Conservation (phyloP, 257 asterid species). For the Nicotiana tomentosiformis region DNA sequence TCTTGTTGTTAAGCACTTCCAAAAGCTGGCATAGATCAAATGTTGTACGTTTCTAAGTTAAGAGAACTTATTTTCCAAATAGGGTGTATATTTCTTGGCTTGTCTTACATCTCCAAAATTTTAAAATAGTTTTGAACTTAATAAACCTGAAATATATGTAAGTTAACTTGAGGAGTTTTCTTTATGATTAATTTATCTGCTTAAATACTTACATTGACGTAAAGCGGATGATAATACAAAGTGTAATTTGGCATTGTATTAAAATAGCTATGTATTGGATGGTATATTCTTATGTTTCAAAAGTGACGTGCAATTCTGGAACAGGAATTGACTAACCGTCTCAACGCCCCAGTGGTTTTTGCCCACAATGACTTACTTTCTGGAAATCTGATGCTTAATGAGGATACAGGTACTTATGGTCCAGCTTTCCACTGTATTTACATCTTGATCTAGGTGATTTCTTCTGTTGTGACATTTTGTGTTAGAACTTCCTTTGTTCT, state of each 20-base stretch:
- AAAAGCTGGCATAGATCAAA: neutral
- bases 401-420: conserved; percentile 60
- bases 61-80: neutral
- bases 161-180: neutral
- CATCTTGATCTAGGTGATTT: neutral
- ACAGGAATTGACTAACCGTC: conserved; percentile 76
- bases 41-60: neutral
- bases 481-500: neutral
- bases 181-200: neutral
- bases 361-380: conserved; percentile 88
- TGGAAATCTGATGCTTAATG: conserved; percentile 91
- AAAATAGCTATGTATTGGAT: neutral
- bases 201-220: neutral
- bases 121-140: neutral
- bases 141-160: neutral
- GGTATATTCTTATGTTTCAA: neutral
- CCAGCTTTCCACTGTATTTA: conserved; percentile 5
- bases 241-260: neutral
- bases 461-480: neutral
- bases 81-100: neutral
- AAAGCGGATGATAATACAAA: neutral
- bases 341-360: conserved; percentile 67
- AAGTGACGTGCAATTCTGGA: conserved; percentile 11
- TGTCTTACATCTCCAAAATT: neutral
- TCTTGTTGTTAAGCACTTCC: neutral